Conservation (phyloP, 2,329 filamentous ascomycete genomes). For the Incumbomyces lentus region DNA sequence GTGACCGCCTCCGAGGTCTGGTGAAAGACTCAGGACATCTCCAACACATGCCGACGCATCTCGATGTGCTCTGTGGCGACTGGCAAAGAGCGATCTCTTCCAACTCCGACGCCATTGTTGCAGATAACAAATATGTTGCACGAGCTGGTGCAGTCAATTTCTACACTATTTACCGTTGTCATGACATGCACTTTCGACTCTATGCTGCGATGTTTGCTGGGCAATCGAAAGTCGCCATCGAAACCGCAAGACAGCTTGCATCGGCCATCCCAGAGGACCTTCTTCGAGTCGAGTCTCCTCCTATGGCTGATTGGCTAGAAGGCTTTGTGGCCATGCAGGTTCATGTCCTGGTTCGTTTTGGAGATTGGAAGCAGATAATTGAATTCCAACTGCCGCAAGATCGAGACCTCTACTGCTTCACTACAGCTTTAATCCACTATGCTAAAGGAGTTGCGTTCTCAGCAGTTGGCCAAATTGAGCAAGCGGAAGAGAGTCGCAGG, state of each 20-base stretch:
- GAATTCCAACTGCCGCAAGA: constrained; percentile 48
- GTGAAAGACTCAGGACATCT: constrained; percentile 62
- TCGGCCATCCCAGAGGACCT: constrained; percentile 52
- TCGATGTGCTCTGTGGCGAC: constrained; percentile 64
- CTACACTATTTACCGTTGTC: constrained; percentile 65
- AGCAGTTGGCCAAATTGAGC: constrained; percentile 43
- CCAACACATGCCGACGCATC: constrained; percentile 66
- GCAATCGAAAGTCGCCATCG: constrained; percentile 50
- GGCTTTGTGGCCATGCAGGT: constrained; percentile 57
- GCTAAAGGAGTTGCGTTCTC: constrained; percentile 58
- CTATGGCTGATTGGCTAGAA: constrained; percentile 73
- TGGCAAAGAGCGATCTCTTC: constrained; percentile 57
- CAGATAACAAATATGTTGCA: constrained; percentile 56
- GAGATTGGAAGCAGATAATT: constrained; percentile 58
- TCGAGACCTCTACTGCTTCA: constrained; percentile 53
- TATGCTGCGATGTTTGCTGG: constrained; percentile 72
- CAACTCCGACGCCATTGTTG: constrained; percentile 55
- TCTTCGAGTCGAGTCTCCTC: constrained; percentile 53
- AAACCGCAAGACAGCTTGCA: constrained; percentile 51
- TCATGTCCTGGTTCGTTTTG: constrained; percentile 64
- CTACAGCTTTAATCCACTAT: constrained; percentile 58
- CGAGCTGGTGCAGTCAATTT: constrained; percentile 56
- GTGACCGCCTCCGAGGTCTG: constrained; percentile 52
- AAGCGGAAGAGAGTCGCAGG: constrained; percentile 43
- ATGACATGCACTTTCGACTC: constrained; percentile 64